Base-by-base conservation (phyloP, 768 basidiomycete genomes). In the Phylloporus rhodoxanthus region DNA sequence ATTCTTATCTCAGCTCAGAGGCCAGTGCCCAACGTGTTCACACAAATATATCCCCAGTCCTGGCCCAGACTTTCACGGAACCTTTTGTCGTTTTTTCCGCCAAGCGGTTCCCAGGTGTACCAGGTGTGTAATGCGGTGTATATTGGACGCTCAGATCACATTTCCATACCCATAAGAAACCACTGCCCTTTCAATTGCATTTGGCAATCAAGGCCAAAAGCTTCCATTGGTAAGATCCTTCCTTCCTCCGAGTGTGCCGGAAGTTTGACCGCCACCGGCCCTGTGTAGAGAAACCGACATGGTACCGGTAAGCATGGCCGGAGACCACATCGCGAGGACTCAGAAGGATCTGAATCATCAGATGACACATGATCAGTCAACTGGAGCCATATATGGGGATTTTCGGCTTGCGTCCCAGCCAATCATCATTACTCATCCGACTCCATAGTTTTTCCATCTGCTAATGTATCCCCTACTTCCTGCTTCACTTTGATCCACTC, bases 41-140 rank as follows among this genome's bases (percentile, higher is more conserved):
- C 71, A 84, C 74, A 42, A 77, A 77, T 52, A 66, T 79, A 32
- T 85, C 86, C 17, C 84, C 86, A 9, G 82, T 96, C 6, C 77
- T 94, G 20, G 90, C 93, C 8, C 84, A 91, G 63, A 80, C 82
- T 2, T 90, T 86, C 66, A 87, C 89, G 36, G 82, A 90, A 23
- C 76, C 82, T 23, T 95, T 96, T 62, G 79, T 80, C 10, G 93
- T 97, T 1, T 93, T 75, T 68, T 91, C 91, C 2, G 93, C 93
- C 30, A 97, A 97, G 72, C 82, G 87, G 43, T 97, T 95, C 72
- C 91, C 91, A 43, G 93, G 93, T 43, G 93, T 97, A 37, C 87
- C 91, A 70, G 88, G 90, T 90, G 56, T 64, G 67, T 63, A 64
- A 49, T 54, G 15, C 52, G 51, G 51, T 9, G 32, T 55, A 52